Conservation (phyloP, 2,329 filamentous ascomycete genomes). For the Fusarium metavorans region DNA sequence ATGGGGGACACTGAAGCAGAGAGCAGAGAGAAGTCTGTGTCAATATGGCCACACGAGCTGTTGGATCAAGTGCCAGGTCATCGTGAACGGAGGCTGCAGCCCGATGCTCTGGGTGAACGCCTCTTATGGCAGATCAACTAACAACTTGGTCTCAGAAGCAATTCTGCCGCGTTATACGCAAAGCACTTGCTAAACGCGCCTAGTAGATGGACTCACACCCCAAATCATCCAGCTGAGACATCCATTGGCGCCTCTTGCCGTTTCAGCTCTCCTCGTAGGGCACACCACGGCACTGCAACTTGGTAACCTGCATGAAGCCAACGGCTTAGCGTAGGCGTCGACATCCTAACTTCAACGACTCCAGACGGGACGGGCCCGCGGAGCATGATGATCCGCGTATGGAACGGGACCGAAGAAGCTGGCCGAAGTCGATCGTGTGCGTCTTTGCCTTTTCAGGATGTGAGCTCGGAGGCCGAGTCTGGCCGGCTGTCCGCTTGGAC, state of each 20-base stretch:
- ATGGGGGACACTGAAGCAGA: background rate
- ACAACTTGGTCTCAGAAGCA: background rate
- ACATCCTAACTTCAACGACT: background rate
- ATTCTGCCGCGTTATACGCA: background rate
- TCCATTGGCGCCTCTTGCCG: background rate
- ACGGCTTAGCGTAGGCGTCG: background rate
- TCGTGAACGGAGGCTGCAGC: background rate
- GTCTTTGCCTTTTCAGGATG: background rate
- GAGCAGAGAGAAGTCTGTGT: background rate
- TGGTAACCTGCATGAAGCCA: background rate
- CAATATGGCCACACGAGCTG: background rate
- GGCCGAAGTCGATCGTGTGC: background rate
- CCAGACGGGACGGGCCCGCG: background rate
- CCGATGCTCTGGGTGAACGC: background rate
- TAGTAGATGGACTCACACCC: background rate
- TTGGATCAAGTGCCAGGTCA: background rate
- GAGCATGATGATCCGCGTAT: background rate
- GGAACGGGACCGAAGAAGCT: background rate
- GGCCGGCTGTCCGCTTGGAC: background rate
- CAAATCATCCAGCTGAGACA: background rate
- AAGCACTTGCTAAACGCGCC: background rate
- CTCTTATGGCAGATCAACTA: background rate
- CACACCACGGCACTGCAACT: background rate
- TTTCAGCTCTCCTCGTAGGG: background rate
- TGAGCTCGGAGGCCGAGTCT: background rate